A percentile compares a stretch with the other conserved stretches of the same genome.
Conservation (phyloP, 2,329 filamentous ascomycete genomes). For the Coniochaeta pulveracea region DNA sequence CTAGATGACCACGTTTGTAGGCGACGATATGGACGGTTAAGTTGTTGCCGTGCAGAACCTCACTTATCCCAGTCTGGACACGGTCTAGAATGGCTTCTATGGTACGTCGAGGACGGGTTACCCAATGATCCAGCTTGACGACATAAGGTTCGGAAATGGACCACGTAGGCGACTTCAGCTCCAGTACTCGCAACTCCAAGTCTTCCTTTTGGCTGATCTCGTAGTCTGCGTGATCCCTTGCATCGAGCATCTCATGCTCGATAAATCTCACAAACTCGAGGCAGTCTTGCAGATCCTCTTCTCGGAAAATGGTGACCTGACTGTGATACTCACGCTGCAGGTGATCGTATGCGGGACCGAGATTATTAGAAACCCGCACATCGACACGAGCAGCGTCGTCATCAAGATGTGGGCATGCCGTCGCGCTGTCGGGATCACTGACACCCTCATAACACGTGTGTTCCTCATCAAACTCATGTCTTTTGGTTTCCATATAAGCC, state of each 20-base stretch:
- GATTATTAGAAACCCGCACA: slow-evolving; percentile 34
- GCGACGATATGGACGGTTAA: slow-evolving; percentile 33
- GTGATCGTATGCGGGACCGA: slow-evolving; percentile 34
- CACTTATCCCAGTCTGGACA: slow-evolving; percentile 36
- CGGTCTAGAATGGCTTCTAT: too few species aligned
- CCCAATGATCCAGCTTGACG: slow-evolving; percentile 28
- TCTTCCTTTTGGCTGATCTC: slow-evolving; percentile 30
- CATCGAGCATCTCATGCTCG: slow-evolving; percentile 22
- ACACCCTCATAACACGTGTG: slow-evolving; percentile 27
- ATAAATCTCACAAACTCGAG: slow-evolving; percentile 29
- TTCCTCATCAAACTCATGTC: slow-evolving; percentile 26
- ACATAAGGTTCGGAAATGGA: slow-evolving; percentile 31
- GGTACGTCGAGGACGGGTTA: too few species aligned
- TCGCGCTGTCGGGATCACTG: slow-evolving; percentile 22
- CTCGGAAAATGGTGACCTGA: slow-evolving; percentile 32
- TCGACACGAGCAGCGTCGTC: slow-evolving; percentile 33
- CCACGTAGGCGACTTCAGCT: slow-evolving; percentile 35
- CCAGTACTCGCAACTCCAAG: slow-evolving; percentile 33
- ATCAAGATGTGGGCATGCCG: slow-evolving; percentile 26
- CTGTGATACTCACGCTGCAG: slow-evolving; percentile 29
- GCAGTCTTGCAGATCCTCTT: slow-evolving; percentile 29
- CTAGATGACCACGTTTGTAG: slow-evolving; percentile 40
- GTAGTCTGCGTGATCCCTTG: slow-evolving; percentile 29
- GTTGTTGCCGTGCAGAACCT: slow-evolving; percentile 34
- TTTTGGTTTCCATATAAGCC: slow-evolving; percentile 25